Evolutionary conservation across 768 basidiomycete species (phyloP), one percentile per base, ranked within the genome.

Genomic region (Termitomyces sp.): DNA sequence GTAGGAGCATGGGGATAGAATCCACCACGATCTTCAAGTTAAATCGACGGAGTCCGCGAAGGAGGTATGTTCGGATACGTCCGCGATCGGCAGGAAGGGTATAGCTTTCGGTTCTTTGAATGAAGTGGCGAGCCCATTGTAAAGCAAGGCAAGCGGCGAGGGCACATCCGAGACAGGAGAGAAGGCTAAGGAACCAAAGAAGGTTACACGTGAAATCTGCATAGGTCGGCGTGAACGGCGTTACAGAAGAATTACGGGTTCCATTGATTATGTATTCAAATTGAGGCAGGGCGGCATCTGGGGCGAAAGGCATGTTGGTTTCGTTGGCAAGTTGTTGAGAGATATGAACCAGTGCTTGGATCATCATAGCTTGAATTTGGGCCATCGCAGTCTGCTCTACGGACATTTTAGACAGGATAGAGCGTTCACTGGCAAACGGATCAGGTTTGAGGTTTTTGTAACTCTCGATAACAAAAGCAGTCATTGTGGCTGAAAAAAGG

Each of bases 111-210:
- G 48, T 51, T 22, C 28, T 44, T 40, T 60, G 53, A 18, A 60
- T 13, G 28, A 60, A 63, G 26, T 59, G 36, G 28, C 60, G 60
- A 33, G 58, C 52, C 64, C 62, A 65, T 33, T 61, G 55, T 40
- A 58, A 47, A 5, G 56, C 66, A 11, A 71, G 62, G 26, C 67
- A 67, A n/a, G 66, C 67, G 28, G 63, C 61, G 38, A 71, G 65
- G 5, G 70, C 68, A 61, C 68, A 62, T 32, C 62, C 64, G 7
- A 69, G 60, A 10, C 64, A 66, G 48, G 63, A 64, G 20, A 63
- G 61, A 8, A 71, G 60, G 35, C 68, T 69, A 28, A 66, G 61
- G 48, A 66, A 67, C 66, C 66, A 68, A 1, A 68, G 56, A 2
- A 64, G 56, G 48, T 68, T 71, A 26, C 64, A 62, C 55, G 63